A percentile compares a stretch with the other conserved stretches of the same genome.
These are phyloP conservation scores for Suillus fuscotomentosus DNA, from an alignment of 768 basidiomycete genomes.

Conservation along the genomic window DNA sequence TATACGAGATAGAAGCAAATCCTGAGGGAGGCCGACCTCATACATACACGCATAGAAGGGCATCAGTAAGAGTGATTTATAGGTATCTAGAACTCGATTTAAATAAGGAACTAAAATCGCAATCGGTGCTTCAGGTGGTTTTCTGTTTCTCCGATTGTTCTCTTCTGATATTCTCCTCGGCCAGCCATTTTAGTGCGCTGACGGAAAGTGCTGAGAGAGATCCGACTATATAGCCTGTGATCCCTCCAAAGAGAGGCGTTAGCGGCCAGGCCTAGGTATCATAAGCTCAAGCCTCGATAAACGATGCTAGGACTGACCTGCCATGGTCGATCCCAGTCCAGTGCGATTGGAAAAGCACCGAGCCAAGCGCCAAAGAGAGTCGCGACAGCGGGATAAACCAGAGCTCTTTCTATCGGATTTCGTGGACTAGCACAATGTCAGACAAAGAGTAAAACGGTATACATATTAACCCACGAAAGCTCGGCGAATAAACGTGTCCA, in stretches of 20 bases:
- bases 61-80: background rate
- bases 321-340: constrained; percentile 98
- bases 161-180: constrained; percentile 35
- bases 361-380: constrained; percentile 75
- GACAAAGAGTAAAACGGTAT: background rate
- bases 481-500: constrained; percentile 85
- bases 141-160: constrained; percentile 21
- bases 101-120: background rate
- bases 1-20: constrained; percentile 19
- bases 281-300: background rate
- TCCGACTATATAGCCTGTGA: constrained; percentile 64
- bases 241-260: constrained; percentile 70
- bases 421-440: constrained; percentile 38
- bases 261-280: constrained; percentile 75
- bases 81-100: background rate
- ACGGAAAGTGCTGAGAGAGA: constrained; percentile 53
- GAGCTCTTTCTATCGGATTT: constrained; percentile 70
- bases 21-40: constrained; percentile 15
- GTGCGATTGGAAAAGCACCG: constrained; percentile 80
- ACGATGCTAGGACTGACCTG: constrained; percentile 56
- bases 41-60: background rate
- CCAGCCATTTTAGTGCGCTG: constrained; percentile 38
- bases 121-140: constrained; percentile 13
- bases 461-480: constrained; percentile 58
- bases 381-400: constrained; percentile 79